Base-by-base conservation (phyloP, 371 early-diverging fungal species). In the Caulochytrium protostelioides region DNA sequence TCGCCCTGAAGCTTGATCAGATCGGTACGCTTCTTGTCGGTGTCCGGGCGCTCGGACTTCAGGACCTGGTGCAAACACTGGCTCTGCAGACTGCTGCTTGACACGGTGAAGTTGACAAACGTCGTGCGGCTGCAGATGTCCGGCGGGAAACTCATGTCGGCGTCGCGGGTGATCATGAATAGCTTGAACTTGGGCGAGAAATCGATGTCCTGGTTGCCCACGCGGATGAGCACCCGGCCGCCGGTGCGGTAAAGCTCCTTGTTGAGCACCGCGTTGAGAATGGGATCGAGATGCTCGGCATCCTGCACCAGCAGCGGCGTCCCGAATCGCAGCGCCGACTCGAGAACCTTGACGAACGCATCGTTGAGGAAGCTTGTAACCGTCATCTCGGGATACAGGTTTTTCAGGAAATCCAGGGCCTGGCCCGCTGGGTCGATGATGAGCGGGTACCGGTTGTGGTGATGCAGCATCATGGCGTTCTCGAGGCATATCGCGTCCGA, bases 101-200 rank as follows among this genome's bases (percentile, higher is more conserved):
- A 95, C 4, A 92, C 84, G 3, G 95, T 89, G 50, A 94, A 97
- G 72, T 94, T 97, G 35, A 94, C 91, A 62, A 97, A 86, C 0
- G 92, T 91, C 6, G 91, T 91, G 33, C 97, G 79, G 42, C 81
- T 79, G 65, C 83, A 87, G 16, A 97, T 75, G 47, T 95, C 94
- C 2, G 95, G 91, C 4, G 84, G 66, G 68, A 92, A 90, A 44
- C 70, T 64, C 38, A 84, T 82, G 0, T 83, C 76, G 3, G 94
- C 80, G 52, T 92, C 89, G 34, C 90, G 74, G 3, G 92, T 94
- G 4, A 84, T 69, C 44, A 97, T 51, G 68, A 85, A 90, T 20
- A 95, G 58, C 1, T 76, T 79, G 63, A 97, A 97, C 4, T 87
- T 60, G 9, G 98, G 92, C 19, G 95, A 95, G 56, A 91, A 91